Conservation (phyloP, 305 asterid species). For the Fraxinus dipetala region DNA sequence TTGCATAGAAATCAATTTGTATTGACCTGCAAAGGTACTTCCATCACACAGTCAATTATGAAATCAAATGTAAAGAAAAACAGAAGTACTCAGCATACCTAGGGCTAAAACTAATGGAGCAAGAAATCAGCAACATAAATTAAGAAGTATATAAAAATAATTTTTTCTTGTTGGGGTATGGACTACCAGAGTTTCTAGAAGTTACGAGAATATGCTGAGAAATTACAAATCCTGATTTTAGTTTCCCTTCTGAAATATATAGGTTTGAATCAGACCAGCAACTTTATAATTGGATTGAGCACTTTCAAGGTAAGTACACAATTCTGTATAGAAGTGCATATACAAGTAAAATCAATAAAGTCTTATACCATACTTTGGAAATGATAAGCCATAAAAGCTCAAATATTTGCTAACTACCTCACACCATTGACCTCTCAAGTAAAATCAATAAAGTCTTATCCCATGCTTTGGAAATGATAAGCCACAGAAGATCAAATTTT, state of each 20-base stretch:
- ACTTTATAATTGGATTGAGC: neutral
- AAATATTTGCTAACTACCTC: neutral
- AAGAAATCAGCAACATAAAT: neutral
- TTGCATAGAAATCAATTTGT: conserved; percentile 77
- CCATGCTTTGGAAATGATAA: neutral
- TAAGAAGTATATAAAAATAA: neutral
- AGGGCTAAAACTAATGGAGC: neutral
- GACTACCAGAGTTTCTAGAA: neutral
- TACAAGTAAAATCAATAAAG: neutral
- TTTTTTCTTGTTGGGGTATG: neutral
- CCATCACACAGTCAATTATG: conserved; percentile 27
- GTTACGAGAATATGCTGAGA: neutral
- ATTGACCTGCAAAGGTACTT: conserved; percentile 55
- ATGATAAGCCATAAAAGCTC: neutral
- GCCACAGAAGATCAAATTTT: neutral
- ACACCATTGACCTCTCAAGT: neutral
- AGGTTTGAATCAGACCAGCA: neutral
- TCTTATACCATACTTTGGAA: neutral
- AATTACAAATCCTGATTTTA: neutral
- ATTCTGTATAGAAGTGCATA: neutral
- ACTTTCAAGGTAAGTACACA: neutral
- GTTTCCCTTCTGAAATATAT: neutral
- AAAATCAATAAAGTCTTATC: neutral
- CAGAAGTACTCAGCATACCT: neutral
- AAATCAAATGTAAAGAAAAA: neutral